Evolutionary conservation across 2,329 filamentous ascomycete species (phyloP), one percentile per base, ranked within the genome.

Genomic region (Cladophialophora exuberans): DNA sequence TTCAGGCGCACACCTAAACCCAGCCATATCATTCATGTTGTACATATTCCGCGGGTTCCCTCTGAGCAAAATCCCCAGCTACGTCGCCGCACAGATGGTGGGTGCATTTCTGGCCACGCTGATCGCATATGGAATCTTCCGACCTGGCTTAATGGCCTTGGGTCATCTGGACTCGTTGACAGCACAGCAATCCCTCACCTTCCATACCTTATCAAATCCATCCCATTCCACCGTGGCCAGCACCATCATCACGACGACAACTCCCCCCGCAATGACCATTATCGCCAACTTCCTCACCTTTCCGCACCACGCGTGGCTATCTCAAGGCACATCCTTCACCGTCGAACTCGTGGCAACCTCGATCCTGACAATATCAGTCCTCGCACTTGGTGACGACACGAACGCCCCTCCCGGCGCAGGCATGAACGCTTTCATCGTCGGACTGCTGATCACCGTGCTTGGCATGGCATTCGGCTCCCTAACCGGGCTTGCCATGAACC

Each of bases 1-100:
- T 15, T 77, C 75, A 3, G 75, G 76, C 48, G 76, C 73, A 2
- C 75, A 78, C 49, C 67, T 78, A 15, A 77, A 77, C 45, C 76
- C 75, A 0, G 67, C 70, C 6, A 69, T 78, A 26, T 76, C 74
- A 2, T 65, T 73, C 3, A 73, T 77, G 67, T 66, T 77, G 10
- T 77, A 70, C 67, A 72, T 78, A 58, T 81, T 73, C 62, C 76
- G 79, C 38, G 78, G 78, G 2, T 81, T 83, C 25, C 81, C 80
- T 0, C 76, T 78, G 60, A 66, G 72, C 9, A 78, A 80, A 66
- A 73, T 80, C 23, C 69, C 76, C 2, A 69, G 76, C 5, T 83
- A 83, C 64, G 73, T 79, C 6, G 57, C 73, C 2, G 78, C 79
- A 4, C 81, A 83, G 59, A 72, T 82, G 51, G 63, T 83, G 0